These are phyloP conservation scores for Leersia perrieri DNA, from an alignment of 176 grass and related monocot species.

Conservation along the genomic window DNA sequence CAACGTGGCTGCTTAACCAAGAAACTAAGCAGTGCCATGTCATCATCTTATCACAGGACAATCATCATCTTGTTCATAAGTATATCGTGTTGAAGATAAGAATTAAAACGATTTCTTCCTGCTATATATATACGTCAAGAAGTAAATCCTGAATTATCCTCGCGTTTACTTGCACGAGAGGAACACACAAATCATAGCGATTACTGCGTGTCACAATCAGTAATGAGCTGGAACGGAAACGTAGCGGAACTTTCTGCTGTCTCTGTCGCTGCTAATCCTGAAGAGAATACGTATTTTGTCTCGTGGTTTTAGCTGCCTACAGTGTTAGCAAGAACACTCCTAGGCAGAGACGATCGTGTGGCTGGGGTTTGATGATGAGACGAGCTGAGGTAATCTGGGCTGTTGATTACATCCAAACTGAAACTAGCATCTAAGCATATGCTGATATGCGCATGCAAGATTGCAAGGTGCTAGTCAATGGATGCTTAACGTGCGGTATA, in stretches of 20 bases:
- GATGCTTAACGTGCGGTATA: conserved; percentile 9
- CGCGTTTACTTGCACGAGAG: not conserved
- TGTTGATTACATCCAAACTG: not conserved
- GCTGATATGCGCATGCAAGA: too few relatives aligned
- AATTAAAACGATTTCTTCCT: not conserved
- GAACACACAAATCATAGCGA: not conserved
- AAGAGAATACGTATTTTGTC: not conserved
- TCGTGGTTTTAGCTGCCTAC: not conserved
- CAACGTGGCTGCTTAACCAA: not conserved
- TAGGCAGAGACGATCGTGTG: not conserved
- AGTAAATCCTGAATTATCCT: not conserved
- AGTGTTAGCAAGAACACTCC: not conserved
- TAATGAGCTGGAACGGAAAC: conserved; percentile 34
- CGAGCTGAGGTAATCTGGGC: not conserved
- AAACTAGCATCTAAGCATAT: not conserved
- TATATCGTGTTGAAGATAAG: not conserved
- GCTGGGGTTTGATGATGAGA: not conserved
- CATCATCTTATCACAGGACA: not conserved
- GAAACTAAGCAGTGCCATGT: not conserved
- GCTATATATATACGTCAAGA: too few relatives aligned
- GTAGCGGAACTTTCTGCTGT: not conserved
- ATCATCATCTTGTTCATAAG: not conserved
- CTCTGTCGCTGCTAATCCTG: not conserved
- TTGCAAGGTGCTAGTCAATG: conserved; percentile 1
- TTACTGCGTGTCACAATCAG: conserved; percentile 27